phyloP scores from a whole-genome alignment of 75 land plant genomes.

The Adiantum capillusveneris region DNA sequence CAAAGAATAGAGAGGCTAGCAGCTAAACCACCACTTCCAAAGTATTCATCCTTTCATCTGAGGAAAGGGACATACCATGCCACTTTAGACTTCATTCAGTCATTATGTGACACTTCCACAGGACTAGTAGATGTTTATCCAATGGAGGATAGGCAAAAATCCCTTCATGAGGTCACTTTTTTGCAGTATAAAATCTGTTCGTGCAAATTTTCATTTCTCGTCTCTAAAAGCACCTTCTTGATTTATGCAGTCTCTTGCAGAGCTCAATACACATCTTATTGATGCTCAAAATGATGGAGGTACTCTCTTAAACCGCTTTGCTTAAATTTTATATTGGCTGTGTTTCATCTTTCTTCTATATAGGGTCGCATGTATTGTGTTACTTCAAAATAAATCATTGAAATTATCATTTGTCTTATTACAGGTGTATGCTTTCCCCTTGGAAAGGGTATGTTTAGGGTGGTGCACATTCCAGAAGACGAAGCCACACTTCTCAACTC shows the following conservation, averaged over 20 bases:
- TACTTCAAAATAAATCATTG: neutral
- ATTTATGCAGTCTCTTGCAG: constrained; percentile 72
- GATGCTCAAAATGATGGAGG: constrained; percentile 86
- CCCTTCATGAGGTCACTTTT: constrained; percentile 73
- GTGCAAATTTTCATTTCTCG: no score
- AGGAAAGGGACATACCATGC: constrained; percentile 90
- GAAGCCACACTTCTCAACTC: constrained; percentile 95
- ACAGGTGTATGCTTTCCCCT: constrained; percentile 95
- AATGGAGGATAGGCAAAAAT: constrained; percentile 81
- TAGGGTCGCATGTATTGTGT: neutral
- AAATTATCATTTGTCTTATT: constrained; percentile 8
- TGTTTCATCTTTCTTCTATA: neutral
- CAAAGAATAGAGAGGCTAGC: constrained; percentile 47
- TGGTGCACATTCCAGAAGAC: constrained; percentile 91
- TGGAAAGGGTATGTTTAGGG: constrained; percentile 95
- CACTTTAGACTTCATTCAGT: constrained; percentile 89
- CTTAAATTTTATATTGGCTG: no score
- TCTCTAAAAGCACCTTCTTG: neutral
- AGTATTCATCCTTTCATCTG: constrained; percentile 53
- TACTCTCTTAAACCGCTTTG: constrained; percentile 12
- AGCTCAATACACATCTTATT: constrained; percentile 68
- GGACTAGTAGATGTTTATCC: constrained; percentile 92
- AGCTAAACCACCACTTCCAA: constrained; percentile 87
- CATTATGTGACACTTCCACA: constrained; percentile 92
- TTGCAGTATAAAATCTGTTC: no score